Evolutionary conservation across 164 flowering plant species (phyloP).

Genomic region (Aristolochia fimbriata): DNA sequence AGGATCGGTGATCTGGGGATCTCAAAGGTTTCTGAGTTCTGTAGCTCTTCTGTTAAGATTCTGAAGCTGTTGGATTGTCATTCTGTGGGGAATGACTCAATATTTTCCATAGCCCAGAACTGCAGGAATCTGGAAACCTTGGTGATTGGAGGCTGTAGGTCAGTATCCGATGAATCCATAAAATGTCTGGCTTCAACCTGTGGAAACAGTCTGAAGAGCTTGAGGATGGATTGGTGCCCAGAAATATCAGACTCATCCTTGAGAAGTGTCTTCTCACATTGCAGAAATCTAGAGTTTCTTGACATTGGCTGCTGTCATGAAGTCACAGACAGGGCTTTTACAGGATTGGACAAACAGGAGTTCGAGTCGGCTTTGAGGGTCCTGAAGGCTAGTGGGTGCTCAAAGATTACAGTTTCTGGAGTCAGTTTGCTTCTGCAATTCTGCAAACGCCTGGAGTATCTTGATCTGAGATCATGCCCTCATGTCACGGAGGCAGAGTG

Average conservation of each 20-base stretch:
- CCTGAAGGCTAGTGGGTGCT: slow-evolving; percentile 69
- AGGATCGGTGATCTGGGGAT: slow-evolving; percentile 68
- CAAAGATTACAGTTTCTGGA: slow-evolving; percentile 61
- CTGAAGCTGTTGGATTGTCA: slow-evolving; percentile 74
- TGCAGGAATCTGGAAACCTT: slow-evolving; percentile 80
- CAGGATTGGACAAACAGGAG: slow-evolving; percentile 26
- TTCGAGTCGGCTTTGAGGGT: slow-evolving; percentile 38
- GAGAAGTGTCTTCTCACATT: slow-evolving; percentile 40
- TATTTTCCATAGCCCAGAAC: slow-evolving; percentile 45
- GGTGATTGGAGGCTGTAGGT: slow-evolving; percentile 71
- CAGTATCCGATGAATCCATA: slow-evolving; percentile 52
- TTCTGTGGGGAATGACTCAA: slow-evolving; percentile 61
- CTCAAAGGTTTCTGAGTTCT: slow-evolving; percentile 45
- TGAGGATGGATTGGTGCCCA: slow-evolving; percentile 88
- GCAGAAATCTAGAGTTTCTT: slow-evolving; percentile 64
- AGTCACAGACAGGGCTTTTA: slow-evolving; percentile 73
- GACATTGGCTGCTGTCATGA: slow-evolving; percentile 80
- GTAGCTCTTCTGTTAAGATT: slow-evolving; percentile 48
- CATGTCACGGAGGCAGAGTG: slow-evolving; percentile 47
- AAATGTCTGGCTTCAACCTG: slow-evolving; percentile 46
- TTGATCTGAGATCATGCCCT: slow-evolving; percentile 87
- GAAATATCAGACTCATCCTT: slow-evolving; percentile 66
- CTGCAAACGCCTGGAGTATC: slow-evolving; percentile 56
- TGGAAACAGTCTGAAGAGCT: slow-evolving; percentile 39
- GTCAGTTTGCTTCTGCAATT: slow-evolving; percentile 41